These are phyloP conservation scores for Yamagishiella unicocca DNA, from an alignment of 139 green algal genomes.

Conservation along the genomic window DNA sequence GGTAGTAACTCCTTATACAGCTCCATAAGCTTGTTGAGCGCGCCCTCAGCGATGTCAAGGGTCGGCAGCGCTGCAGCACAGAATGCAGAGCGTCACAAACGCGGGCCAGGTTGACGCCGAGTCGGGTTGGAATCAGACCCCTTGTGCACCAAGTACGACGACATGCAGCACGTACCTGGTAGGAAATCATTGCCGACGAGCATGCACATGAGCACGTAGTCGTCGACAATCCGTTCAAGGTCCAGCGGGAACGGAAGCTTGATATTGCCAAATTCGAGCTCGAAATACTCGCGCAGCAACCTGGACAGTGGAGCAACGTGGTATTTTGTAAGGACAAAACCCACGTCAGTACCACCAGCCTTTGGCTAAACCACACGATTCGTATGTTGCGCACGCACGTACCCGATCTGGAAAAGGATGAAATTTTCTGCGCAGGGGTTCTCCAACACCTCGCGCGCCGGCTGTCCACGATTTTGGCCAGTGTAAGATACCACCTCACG, in stretches of 20 bases:
- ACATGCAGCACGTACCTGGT: conserved; percentile 61
- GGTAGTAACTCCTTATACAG: conserved; percentile 92
- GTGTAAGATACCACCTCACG: conserved; percentile 85
- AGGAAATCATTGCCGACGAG: conserved; percentile 98
- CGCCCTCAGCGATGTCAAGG: conserved; percentile 92
- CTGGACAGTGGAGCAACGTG: conserved; percentile 43
- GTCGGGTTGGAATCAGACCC: no score
- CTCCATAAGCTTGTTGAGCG: conserved; percentile 91
- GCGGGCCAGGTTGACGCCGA: no score
- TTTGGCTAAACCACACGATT: not conserved
- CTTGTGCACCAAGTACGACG: no score
- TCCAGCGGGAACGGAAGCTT: conserved; percentile 71
- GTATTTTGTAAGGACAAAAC: not conserved
- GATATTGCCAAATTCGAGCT: conserved; percentile 78
- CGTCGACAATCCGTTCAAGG: conserved; percentile 92
- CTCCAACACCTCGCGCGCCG: conserved; percentile 86
- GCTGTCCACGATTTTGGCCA: conserved; percentile 81
- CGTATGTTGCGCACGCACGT: no score
- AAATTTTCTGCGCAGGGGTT: conserved; percentile 94
- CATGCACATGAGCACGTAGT: conserved; percentile 97
- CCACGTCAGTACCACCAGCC: not conserved
- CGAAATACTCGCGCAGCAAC: conserved; percentile 92
- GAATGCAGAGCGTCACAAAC: not conserved
- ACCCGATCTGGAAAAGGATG: conserved; percentile 94
- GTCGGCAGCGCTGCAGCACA: conserved; percentile 81